Evolutionary conservation across 2,329 filamentous ascomycete species (phyloP), one percentile per base, ranked within the genome.

Genomic region (Aphanocladium album): DNA sequence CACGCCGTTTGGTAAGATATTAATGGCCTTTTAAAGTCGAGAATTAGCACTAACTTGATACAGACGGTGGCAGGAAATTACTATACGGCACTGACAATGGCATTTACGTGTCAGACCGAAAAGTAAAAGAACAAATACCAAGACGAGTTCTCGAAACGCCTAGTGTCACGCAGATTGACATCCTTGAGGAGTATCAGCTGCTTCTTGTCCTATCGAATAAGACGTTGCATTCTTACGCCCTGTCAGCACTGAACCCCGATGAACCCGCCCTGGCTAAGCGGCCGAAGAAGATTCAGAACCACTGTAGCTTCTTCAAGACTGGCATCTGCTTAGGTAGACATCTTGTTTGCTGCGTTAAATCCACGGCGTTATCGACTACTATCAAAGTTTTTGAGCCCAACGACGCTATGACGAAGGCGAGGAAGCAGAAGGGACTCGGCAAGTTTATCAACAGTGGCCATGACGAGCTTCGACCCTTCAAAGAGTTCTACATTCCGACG

Each of bases 381-480:
- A 96, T 99, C 80, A 98, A 98, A 77, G 95, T 98, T n/a, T 98
- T 91, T 75, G 93, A 99, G 76, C 95, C 95, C 1, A 96, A 96
- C 77, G 95, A 98, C 72, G 89, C 91, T 64, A 89, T 96, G 82
- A 89, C 89, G 59, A 95, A 93, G 78, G 91, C 90, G 62, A 96
- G 95, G 80, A 97, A 96, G 79, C 96, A 96, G 72, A 95, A 93
- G 69, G 93, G 95, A 19, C 88, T 99, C 62, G 89, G 90, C 66
- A 96, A 96, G 78, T 96, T 99, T 87, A 93, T 99, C 77, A 91
- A 91, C 63, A 88, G 80, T 56, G 91, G 92, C 9, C 93, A 97
- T 73, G 95, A 99, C 74, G 91, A 96, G 67, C 83, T 99, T 64
- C 96, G 96, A 76, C 91, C 93, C 14, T 96, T 96, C 82, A 96